A percentile compares a stretch with the other conserved stretches of the same genome.
Conservation (phyloP, 208 protist species). For the Porcisia hertigi region DNA sequence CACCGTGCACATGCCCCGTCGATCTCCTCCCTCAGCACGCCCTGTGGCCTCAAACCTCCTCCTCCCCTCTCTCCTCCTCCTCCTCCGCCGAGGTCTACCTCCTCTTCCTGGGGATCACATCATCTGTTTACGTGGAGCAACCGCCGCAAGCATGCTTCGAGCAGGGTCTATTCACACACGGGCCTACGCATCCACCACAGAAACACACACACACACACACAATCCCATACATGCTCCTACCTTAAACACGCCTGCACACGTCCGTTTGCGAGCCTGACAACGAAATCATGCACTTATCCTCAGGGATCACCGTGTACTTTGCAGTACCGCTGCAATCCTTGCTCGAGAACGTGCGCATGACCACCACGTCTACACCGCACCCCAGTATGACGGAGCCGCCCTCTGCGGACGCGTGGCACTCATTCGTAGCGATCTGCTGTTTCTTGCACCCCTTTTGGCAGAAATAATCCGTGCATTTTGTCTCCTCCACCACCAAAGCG, state of each 20-base stretch:
- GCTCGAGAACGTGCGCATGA: conserved; percentile 29
- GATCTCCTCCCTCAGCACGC: neutral
- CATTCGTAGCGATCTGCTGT: conserved; percentile 3
- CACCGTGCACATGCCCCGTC: neutral
- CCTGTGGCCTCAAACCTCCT: neutral
- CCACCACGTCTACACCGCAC: conserved; percentile 37
- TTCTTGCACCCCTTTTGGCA: conserved; percentile 20
- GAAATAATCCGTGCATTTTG: conserved; percentile 25
- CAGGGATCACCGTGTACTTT: neutral
- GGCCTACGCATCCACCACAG: neutral
- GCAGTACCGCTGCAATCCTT: conserved; percentile 35
- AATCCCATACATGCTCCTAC: neutral
- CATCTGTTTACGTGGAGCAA: neutral
- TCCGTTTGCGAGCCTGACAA: conserved; percentile 6
- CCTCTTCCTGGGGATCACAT: neutral
- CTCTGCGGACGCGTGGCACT: conserved; percentile 1
- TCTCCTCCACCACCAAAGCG: conserved; percentile 14
- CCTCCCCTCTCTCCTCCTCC: neutral
- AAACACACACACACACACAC: conserved; percentile 5
- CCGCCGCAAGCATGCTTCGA: neutral
- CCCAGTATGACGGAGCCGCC: conserved; percentile 26
- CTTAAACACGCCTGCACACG: conserved; percentile 3
- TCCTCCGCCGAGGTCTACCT: neutral
- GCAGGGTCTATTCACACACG: neutral
- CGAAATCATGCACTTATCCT: conserved; percentile 25